These are phyloP conservation scores for Botryobasidium botryosum DNA, from an alignment of 768 basidiomycete genomes.

Conservation along the genomic window DNA sequence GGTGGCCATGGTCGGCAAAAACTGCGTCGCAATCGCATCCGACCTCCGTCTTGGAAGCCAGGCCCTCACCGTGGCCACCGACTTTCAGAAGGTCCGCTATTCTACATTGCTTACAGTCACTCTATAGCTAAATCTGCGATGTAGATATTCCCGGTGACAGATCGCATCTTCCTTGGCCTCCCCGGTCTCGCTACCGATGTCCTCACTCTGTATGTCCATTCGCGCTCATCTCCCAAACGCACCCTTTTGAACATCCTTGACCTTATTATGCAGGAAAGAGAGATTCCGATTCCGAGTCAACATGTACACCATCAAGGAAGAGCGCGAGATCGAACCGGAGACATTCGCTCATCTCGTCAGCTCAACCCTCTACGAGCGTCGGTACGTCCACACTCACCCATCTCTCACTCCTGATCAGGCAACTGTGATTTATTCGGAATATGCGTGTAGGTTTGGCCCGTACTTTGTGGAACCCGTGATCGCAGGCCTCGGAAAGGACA, in stretches of 20 bases:
- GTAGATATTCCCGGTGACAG: constrained; percentile 87
- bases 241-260: too few species aligned
- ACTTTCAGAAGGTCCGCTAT: constrained; percentile 74
- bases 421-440: neutral
- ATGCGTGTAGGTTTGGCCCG: constrained; percentile 51
- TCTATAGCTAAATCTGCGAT: neutral
- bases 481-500: constrained; percentile 49
- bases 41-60: constrained; percentile 85
- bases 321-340: constrained; percentile 89
- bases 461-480: constrained; percentile 96
- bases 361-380: constrained; percentile 85
- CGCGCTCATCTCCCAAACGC: neutral
- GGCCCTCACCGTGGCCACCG: constrained; percentile 66
- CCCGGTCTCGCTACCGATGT: constrained; percentile 91
- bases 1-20: constrained; percentile 97
- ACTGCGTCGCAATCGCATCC: constrained; percentile 95
- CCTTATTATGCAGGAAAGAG: constrained; percentile 70
- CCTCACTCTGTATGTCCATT: constrained; percentile 52
- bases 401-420: constrained; percentile 1
- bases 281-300: constrained; percentile 87
- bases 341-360: constrained; percentile 92
- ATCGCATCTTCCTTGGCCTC: constrained; percentile 80
- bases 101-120: neutral
- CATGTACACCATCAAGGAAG: constrained; percentile 99
- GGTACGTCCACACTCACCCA: constrained; percentile 22